A percentile compares a stretch with the other conserved stretches of the same genome.
These are phyloP conservation scores for Magnolia officinalis DNA, from an alignment of 164 flowering plant genomes.

Conservation along the genomic window DNA sequence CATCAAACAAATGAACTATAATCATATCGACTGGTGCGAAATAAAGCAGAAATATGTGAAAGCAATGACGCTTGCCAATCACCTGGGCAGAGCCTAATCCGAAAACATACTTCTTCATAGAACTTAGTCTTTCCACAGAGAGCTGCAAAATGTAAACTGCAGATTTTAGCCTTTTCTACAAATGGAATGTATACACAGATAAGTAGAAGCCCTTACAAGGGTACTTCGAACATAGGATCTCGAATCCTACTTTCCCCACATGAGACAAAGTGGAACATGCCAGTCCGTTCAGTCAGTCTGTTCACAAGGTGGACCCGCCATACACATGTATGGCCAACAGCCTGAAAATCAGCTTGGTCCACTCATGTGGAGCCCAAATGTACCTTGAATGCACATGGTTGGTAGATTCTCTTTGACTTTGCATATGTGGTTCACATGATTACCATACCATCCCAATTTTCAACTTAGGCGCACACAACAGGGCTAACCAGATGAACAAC, in stretches of 20 bases:
- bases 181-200: not conserved
- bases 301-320: not conserved
- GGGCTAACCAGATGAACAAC: not conserved
- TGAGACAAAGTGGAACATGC: not conserved
- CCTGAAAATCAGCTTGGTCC: not conserved
- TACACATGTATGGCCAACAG: not conserved
- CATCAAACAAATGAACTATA: constrained; percentile 11
- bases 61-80: constrained; percentile 19
- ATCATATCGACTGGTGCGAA: not conserved
- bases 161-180: not conserved
- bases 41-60: constrained; percentile 1
- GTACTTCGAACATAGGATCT: not conserved
- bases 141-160: constrained; percentile 54
- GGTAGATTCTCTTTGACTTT: not conserved
- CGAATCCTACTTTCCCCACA: not conserved
- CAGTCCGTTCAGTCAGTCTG: not conserved
- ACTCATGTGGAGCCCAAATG: not conserved
- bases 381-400: not conserved
- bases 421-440: not conserved
- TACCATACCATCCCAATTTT: not conserved
- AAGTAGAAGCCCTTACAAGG: not conserved
- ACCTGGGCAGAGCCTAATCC: constrained; percentile 99
- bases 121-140: constrained; percentile 98
- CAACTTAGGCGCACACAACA: not conserved
- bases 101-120: constrained; percentile 99